Base-by-base conservation (phyloP, 257 asterid species). In the Plectranthus barbatus region DNA sequence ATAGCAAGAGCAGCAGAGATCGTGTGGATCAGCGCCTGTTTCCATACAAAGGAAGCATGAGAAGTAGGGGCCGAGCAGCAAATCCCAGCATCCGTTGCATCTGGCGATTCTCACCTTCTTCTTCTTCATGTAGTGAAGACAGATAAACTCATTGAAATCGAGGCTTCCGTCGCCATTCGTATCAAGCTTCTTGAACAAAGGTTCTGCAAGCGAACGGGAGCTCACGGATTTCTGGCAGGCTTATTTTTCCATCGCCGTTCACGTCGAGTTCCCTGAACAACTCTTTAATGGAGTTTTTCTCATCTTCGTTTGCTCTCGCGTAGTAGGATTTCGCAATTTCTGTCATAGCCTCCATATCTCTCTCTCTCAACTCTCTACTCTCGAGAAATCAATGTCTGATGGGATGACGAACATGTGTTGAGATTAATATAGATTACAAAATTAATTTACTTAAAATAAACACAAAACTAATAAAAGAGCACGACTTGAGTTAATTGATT, bases 1-100 rank as follows among this genome's bases (percentile, higher is more conserved):
- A 53, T 61, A 70, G 36, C 83, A 77, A 45, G 55, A 19, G 4
- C 79, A 66, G 49, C 83, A 77, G 14, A 77, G 72, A 2, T 70
- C 77, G 21, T 11, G 74, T 3, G 67, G 47, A 6, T 58, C 40
- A 0, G 63, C 46, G 31, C 34, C 36, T 0, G 60, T 48, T 9
- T 61, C 66, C 3, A 65, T 19, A 9, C 83, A 77, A 17, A 67
- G 49, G 60, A 49, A 29, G 69, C 83, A 77, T 1, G 80, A 74
- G 48, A 74, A 77, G 63, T 74, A 73, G 0, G 83, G 64, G 0
- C 73, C 79, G 2, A 42, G 42, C 0, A 73, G 68, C 9, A 73
- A 15, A 1, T 51, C 62, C 1, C 18, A 44, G 19, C 79, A 77
- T 8, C 34, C 61, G 20, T 34, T 5, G 62, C 77, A 69, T 9